Evolutionary conservation across 805 yeast genomes (phyloP).

Genomic region (Scheffersomyces amazonensis): DNA sequence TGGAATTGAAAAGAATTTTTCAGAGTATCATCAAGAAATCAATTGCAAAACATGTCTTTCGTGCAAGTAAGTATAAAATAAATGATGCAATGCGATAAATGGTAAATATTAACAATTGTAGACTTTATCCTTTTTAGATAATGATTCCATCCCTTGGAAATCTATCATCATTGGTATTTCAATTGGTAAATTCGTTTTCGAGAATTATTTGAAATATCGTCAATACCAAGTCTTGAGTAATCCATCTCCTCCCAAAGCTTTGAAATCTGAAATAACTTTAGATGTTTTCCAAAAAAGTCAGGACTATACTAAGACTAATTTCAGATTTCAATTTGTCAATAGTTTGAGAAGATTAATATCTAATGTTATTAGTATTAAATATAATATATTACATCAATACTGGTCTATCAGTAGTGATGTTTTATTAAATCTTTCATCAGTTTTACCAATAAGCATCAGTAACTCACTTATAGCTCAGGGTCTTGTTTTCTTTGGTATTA

Average conservation of each 20-base stretch:
- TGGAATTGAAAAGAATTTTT: too few relatives aligned
- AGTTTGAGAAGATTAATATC: conserved; percentile 50
- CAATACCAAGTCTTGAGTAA: conserved; percentile 67
- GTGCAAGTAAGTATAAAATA: too few relatives aligned
- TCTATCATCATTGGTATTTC: conserved; percentile 69
- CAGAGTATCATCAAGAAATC: too few relatives aligned
- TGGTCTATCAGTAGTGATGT: conserved; percentile 55
- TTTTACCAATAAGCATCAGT: conserved; percentile 30
- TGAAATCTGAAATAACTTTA: conserved; percentile 63
- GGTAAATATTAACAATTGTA: too few relatives aligned
- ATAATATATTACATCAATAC: conserved; percentile 45
- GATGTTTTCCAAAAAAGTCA: conserved; percentile 77
- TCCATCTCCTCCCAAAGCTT: conserved; percentile 56
- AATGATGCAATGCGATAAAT: too few relatives aligned
- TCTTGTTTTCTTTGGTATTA: conserved; percentile 54
- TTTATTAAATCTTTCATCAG: conserved; percentile 45
- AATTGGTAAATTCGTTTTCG: conserved; percentile 71
- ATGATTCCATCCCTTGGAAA: conserved; percentile 78
- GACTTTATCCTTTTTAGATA: conserved; percentile 57
- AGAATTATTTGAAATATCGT: conserved; percentile 68
- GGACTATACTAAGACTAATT: conserved; percentile 75
- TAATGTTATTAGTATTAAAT: conserved; percentile 56
- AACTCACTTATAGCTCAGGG: conserved; percentile 73
- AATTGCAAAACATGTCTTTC: too few relatives aligned
- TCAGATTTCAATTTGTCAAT: conserved; percentile 60